Base-by-base conservation (phyloP, 2,329 filamentous ascomycete species). In the Leptographium radiaticola region DNA sequence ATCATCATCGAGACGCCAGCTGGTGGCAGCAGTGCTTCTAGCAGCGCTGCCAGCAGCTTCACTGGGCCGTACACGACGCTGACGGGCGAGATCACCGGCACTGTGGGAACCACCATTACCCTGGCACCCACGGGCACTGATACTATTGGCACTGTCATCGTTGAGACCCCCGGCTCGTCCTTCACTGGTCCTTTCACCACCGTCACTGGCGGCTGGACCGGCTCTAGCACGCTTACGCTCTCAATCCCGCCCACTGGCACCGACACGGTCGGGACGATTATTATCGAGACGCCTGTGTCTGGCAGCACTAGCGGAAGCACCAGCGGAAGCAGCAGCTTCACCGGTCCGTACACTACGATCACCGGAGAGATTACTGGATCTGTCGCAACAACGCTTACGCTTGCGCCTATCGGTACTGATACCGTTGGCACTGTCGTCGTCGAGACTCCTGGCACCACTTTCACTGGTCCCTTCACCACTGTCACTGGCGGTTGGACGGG, bases 171-270 rank as follows among this genome's bases (percentile, higher is more conserved):
- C 34, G 34, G 34, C 9, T 36, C 34, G 34, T 10, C 34, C 1
- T 54, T 54, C 18, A 56, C 56, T 2, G 53, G 55, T 1, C 56
- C 57, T 0, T 59, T 51, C 38, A 55, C 56, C 1, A 58, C 56
- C 31, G 45, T 57, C 11, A 59, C 53, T 8, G 49, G 54, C 20
- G 16, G 38, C 18, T 59, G 53, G 45, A 53, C 51, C 1, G 55
- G 56, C 30, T 54, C 48, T 8, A 46, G 33, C 16, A 34, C 55
- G 5, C n/a, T 42, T 11, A 57, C 55, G 8, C 2, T 57, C 2
- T 56, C 58, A 4, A 16, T 60, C 0, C 50, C 52, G 6, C 58
- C 57, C 18, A 45, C 54, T 4, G 49, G 51, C 42, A 47, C 52
- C 6, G 55, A 6, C n/a, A 45, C 40, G 9, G 51, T 54, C 4